These are phyloP conservation scores for Mrakia hoshinonis DNA, from an alignment of 768 basidiomycete genomes.

Conservation along the genomic window DNA sequence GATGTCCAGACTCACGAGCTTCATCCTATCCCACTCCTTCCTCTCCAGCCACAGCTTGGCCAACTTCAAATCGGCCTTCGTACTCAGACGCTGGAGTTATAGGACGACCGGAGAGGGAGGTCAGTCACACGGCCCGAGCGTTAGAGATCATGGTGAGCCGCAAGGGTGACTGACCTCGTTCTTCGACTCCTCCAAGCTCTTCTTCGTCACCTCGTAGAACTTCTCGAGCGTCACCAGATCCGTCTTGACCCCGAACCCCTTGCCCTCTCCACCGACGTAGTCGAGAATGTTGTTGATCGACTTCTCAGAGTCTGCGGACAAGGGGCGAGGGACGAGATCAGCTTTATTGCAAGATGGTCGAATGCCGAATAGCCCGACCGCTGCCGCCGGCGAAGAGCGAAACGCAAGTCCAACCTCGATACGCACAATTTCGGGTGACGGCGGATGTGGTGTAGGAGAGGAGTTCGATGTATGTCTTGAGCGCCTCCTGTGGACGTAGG, in stretches of 20 bases:
- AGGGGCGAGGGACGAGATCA: background rate
- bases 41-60: slow-evolving; percentile 96
- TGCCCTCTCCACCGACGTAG: slow-evolving; percentile 79
- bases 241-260: slow-evolving; percentile 42
- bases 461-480: slow-evolving; percentile 74
- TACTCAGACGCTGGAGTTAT: slow-evolving; percentile 66
- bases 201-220: slow-evolving; percentile 90
- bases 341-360: background rate
- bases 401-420: background rate
- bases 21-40: slow-evolving; percentile 75
- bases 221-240: slow-evolving; percentile 76
- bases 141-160: background rate
- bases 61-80: slow-evolving; percentile 91
- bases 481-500: slow-evolving; percentile 70
- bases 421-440: slow-evolving; percentile 63
- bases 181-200: slow-evolving; percentile 82
- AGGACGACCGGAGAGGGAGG: background rate
- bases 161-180: slow-evolving; percentile 62
- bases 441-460: slow-evolving; percentile 91
- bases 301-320: slow-evolving; percentile 67
- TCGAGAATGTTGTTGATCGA: slow-evolving; percentile 97
- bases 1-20: slow-evolving; percentile 50
- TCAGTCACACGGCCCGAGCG: background rate
- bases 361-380: background rate
- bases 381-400: background rate